A percentile compares a stretch with the other conserved stretches of the same genome.
These are phyloP conservation scores for Pleurotus tuoliensis DNA, from an alignment of 768 basidiomycete species.

Conservation along the genomic window DNA sequence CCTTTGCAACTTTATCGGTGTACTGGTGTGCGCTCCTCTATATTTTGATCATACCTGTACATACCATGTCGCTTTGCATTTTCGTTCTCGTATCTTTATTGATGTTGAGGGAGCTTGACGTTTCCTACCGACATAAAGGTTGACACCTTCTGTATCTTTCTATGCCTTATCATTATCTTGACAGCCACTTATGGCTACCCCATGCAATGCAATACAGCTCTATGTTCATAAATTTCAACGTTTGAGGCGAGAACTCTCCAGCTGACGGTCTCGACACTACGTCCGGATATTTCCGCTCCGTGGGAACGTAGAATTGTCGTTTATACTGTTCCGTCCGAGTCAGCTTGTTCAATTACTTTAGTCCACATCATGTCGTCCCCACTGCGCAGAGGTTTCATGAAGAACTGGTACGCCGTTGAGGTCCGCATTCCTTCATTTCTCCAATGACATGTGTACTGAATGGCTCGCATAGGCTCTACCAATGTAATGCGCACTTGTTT, in stretches of 20 bases:
- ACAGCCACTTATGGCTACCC: not conserved
- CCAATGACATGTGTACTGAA: not conserved
- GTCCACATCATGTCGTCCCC: conserved; percentile 14
- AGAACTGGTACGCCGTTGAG: conserved; percentile 75
- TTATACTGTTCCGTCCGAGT: not conserved
- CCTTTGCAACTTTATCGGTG: conserved; percentile 16
- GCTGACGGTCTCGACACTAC: not conserved
- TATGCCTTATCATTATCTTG: conserved; percentile 16
- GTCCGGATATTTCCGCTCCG: not conserved
- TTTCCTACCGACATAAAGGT: conserved; percentile 14
- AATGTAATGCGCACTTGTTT: conserved; percentile 32
- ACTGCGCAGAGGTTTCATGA: conserved; percentile 43
- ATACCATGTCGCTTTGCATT: conserved; percentile 9
- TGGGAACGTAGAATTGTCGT: conserved; percentile 1
- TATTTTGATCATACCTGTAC: conserved; percentile 6
- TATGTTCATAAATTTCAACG: not conserved
- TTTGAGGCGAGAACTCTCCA: not conserved
- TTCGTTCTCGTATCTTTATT: conserved; percentile 18
- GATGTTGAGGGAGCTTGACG: conserved; percentile 27
- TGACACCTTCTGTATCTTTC: conserved; percentile 27
- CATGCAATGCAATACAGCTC: conserved; percentile 3
- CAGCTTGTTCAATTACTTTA: not conserved
- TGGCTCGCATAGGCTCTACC: conserved; percentile 40
- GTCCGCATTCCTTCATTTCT: conserved; percentile 26
- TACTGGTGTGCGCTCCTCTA: conserved; percentile 1